Conservation (phyloP, 345 rosid species). For the Eucalyptus tenuipes region DNA sequence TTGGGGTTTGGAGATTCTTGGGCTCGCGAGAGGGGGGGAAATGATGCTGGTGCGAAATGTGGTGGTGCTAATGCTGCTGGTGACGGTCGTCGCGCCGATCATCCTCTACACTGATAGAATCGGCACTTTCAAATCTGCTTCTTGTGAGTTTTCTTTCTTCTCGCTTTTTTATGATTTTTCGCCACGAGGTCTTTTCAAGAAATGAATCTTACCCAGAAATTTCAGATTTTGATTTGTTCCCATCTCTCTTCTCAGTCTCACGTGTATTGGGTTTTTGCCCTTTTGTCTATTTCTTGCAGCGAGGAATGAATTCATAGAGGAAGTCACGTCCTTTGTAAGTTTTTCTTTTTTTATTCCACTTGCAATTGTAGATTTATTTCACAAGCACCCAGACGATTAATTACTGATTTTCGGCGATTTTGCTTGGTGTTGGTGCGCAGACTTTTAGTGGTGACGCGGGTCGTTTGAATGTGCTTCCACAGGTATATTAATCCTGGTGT, state of each 20-base stretch:
- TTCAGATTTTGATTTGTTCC: neutral
- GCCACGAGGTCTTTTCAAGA: neutral
- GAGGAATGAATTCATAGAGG: conserved; percentile 55
- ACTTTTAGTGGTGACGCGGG: conserved; percentile 33
- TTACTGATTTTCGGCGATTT: neutral
- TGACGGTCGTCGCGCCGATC: conserved; percentile 77
- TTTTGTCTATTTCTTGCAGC: conserved; percentile 27
- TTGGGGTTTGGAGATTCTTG: neutral
- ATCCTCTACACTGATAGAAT: conserved; percentile 51
- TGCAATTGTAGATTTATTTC: neutral
- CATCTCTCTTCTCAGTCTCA: neutral
- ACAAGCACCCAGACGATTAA: neutral
- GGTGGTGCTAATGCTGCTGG: conserved; percentile 48
- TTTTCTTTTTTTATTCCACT: neutral
- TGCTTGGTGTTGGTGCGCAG: conserved; percentile 13
- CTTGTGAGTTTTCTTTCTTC: conserved; percentile 9
- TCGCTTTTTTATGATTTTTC: neutral
- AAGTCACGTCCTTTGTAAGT: conserved; percentile 56
- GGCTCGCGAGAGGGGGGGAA: neutral
- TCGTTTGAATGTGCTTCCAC: conserved; percentile 63
- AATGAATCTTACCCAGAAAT: neutral
- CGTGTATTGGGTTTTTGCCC: neutral
- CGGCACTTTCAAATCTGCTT: conserved; percentile 32
- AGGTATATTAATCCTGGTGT: conserved; percentile 19
- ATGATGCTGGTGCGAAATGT: conserved; percentile 55